Evolutionary conservation across 2,329 filamentous ascomycete species (phyloP), one percentile per base, ranked within the genome.

Genomic region (Aspergillus niger): DNA sequence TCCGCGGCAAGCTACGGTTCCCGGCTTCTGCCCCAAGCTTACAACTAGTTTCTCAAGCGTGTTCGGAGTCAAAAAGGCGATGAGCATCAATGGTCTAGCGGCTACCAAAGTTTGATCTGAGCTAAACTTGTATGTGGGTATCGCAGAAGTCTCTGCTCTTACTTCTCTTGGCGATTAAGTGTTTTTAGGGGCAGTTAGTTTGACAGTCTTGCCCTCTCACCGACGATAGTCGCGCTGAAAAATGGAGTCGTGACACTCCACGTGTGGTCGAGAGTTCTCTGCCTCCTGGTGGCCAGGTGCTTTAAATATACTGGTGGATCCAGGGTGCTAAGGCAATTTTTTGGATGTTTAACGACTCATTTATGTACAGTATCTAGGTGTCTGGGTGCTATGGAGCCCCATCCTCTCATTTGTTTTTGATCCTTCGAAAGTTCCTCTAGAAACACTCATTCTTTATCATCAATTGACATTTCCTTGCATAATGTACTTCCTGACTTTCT

Each of bases 11-110:
- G 63, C 63, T 66, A 65, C 63, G 55, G 55, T 47, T 39, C 55
- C 51, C 60, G 63, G 63, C 55, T 54, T 53, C 55, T 61, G 30
- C 57, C 61, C 64, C 61, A 61, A 60, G 49, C 60, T 53, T 63
- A 63, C 63, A 36, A 36, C 32, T 36, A 62, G 59, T 57, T 52
- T 58, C 57, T 48, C 60, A 47, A 41, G 48, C 48, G 41, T 44
- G 41, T 20, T 44, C 41, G 15, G 59, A 57, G 44, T 38, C 63
- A 53, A 54, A 43, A 17, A n/a, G 30, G 26, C 32, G 13, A 30
- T 22, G 44, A 50, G 39, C 13, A 58, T 59, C 43, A 65, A 59
- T 64, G 59, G 61, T 32, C 56, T 30, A 43, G 47, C 36, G n/a
- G 41, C 36, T 24, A 38, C 24, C 53, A 43, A 55, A 47, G 22